Base-by-base conservation (phyloP, 345 rosid species). In the Murraya koenigii region DNA sequence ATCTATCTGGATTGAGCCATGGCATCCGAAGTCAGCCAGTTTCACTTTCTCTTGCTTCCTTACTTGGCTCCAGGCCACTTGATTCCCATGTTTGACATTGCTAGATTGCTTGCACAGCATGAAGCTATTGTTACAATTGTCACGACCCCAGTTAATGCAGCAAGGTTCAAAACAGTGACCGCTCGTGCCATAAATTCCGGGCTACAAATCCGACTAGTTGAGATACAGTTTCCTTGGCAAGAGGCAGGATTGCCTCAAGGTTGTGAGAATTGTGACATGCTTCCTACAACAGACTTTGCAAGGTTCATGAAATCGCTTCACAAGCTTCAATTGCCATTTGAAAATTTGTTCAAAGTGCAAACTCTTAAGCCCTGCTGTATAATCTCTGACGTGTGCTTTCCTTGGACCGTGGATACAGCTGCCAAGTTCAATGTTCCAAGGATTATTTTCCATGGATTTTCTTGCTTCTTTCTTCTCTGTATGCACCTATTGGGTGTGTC, bases 401-500 rank as follows among this genome's bases (percentile, higher is more conserved):
- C 56, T 17, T 52, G 56, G 56, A 52, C 56, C 22, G 56, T 17
- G 20, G 56, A 52, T 52, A 4, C 56, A 15, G 56, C 56, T 52
- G 56, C 56, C 56, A 52, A 52, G 22, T 52, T 52, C 56, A 17
- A 17, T 52, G 22, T 52, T 52, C 56, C 56, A 6, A 52, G 56
- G 22, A 52, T 52, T 52, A 17, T 6, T 52, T n/a, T 69, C 17
- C 63, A 59, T 25, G 63, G 63, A 59, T n/a, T 36, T 17, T 63
- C 47, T 58, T 75, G 80, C 55, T 74, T 70, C 38, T 58, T 5
- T 69, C 58, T 47, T 3, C 1, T 44, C 36, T 47, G 73, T 11
- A 14, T 13, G 20, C 73, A 69, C n/a, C 15, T 2, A 36, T 4
- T 69, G 35, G 6, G 75, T 77, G 36, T 76, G 83, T 58, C 84